A percentile compares a stretch with the other conserved stretches of the same genome.
phyloP scores from a whole-genome alignment of 345 rosid genomes.

The Leavenworthia alabamica region DNA sequence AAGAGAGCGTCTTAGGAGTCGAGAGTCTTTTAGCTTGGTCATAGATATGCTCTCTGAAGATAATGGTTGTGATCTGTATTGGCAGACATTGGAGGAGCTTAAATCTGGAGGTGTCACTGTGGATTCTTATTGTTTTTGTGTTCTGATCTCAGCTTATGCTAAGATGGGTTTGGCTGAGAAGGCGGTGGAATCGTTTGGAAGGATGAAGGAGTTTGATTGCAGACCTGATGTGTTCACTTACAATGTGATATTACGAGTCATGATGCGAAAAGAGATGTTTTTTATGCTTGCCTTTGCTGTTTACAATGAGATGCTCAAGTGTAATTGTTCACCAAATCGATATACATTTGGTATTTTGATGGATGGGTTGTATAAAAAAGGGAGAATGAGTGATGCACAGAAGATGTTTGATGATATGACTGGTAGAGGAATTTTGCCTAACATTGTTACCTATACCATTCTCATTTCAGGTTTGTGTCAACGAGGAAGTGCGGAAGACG shows the following conservation, averaged over 20 bases:
- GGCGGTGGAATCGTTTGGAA: constrained; percentile 65
- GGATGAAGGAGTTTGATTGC: constrained; percentile 64
- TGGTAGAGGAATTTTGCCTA: constrained; percentile 45
- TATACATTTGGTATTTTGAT: constrained; percentile 60
- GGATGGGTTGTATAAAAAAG: constrained; percentile 49
- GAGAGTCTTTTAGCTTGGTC: constrained; percentile 28
- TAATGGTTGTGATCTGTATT: constrained; percentile 47
- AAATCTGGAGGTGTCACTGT: constrained; percentile 33
- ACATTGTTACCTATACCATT: constrained; percentile 42
- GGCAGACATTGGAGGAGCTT: constrained; percentile 55
- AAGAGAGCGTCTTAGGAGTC: constrained; percentile 41
- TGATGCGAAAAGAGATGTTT: constrained; percentile 37
- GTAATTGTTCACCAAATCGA: constrained; percentile 45
- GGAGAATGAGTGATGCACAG: constrained; percentile 50
- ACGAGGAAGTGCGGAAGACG: constrained; percentile 44
- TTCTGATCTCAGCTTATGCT: constrained; percentile 53
- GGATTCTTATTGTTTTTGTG: constrained; percentile 43
- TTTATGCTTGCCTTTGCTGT: constrained; percentile 53
- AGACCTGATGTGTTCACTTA: constrained; percentile 59
- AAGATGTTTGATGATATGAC: constrained; percentile 80
- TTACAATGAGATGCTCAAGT: constrained; percentile 62
- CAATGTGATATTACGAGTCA: constrained; percentile 44
- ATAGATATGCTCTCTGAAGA: constrained; percentile 43
- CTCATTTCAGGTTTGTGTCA: constrained; percentile 64
- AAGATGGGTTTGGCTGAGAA: constrained; percentile 51